Conservation (phyloP, 2,329 filamentous ascomycete genomes). For the Cadophora luteo-olivacea region DNA sequence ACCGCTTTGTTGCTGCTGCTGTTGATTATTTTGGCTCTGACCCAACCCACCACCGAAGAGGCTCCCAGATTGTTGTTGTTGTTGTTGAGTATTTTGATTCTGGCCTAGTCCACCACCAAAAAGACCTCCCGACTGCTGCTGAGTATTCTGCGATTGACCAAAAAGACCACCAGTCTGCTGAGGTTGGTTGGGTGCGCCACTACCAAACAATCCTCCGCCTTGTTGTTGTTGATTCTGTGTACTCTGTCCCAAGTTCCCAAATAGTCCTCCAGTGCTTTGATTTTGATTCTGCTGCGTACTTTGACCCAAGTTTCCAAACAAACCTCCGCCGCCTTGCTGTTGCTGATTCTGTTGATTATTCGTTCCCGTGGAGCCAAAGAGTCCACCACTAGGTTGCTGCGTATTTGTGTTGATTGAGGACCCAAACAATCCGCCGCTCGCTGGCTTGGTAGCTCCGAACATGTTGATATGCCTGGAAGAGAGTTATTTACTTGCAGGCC, state of each 20-base stretch:
- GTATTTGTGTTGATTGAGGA: conserved; percentile 29
- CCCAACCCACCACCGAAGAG: conserved; percentile 20
- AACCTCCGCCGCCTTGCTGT: conserved; percentile 22
- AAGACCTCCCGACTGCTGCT: conserved; percentile 24
- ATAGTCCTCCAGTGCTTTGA: conserved; percentile 1
- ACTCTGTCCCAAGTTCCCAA: conserved; percentile 21
- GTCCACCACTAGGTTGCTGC: conserved; percentile 30
- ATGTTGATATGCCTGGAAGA: conserved; percentile 23
- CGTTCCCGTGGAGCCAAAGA: conserved; percentile 34
- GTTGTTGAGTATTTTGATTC: conserved; percentile 25
- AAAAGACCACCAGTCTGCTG: conserved; percentile 7
- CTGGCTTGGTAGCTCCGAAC: conserved; percentile 37
- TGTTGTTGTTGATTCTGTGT: conserved; percentile 20
- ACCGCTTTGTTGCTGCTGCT: conserved; percentile 27
- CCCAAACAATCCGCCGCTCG: conserved; percentile 38
- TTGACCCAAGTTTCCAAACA: conserved; percentile 25
- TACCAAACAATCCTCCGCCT: conserved; percentile 28
- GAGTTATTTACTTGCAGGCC: not conserved
- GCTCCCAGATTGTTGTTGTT: conserved; percentile 28
- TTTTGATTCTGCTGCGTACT: conserved; percentile 19
- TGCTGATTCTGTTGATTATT: conserved; percentile 34
- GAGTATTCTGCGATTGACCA: conserved; percentile 9
- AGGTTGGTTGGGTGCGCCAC: not conserved
- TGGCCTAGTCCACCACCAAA: conserved; percentile 25
- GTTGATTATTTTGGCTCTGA: conserved; percentile 14